Percentiles rank a stretch among this genome's conserved stretches.
phyloP scores from a whole-genome alignment of 176 grass and related monocot species.

The Eremochloa ophiuroides region DNA sequence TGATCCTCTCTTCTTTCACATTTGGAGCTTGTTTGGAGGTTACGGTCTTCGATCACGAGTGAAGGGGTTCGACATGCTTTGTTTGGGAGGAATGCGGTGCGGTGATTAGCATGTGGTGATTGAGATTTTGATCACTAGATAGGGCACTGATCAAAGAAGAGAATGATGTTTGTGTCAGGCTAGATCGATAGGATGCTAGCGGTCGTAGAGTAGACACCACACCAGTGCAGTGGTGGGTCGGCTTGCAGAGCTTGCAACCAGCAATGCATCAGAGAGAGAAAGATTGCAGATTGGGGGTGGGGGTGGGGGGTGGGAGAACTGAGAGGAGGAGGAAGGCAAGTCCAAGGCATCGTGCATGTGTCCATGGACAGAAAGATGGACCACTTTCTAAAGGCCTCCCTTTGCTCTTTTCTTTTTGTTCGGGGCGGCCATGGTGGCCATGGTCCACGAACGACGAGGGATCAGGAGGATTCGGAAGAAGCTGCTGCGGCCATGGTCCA shows the following conservation, averaged over 20 bases:
- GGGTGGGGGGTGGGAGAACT: no score
- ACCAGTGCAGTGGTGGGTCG: not conserved
- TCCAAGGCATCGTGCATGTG: not conserved
- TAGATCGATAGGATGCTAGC: not conserved
- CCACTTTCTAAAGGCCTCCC: conserved; percentile 3
- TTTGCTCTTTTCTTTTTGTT: conserved; percentile 31
- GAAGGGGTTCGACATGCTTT: no score
- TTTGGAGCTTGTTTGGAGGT: no score
- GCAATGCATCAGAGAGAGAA: not conserved
- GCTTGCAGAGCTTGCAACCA: not conserved
- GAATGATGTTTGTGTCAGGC: not conserved
- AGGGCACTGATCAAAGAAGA: not conserved
- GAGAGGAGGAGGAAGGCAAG: not conserved
- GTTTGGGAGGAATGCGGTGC: no score
- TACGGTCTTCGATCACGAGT: no score
- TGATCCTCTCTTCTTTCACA: not conserved
- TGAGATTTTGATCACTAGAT: not conserved
- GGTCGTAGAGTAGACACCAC: no score
- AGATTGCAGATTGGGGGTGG: not conserved
- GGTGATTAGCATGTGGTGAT: not conserved
- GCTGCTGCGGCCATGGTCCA: not conserved
- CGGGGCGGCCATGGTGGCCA: no score
- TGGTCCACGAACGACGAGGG: not conserved
- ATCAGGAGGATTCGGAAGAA: conserved; percentile 1
- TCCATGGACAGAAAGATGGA: conserved; percentile 30